Conservation (phyloP, 306 rosid species). For the Ormosia emarginata region DNA sequence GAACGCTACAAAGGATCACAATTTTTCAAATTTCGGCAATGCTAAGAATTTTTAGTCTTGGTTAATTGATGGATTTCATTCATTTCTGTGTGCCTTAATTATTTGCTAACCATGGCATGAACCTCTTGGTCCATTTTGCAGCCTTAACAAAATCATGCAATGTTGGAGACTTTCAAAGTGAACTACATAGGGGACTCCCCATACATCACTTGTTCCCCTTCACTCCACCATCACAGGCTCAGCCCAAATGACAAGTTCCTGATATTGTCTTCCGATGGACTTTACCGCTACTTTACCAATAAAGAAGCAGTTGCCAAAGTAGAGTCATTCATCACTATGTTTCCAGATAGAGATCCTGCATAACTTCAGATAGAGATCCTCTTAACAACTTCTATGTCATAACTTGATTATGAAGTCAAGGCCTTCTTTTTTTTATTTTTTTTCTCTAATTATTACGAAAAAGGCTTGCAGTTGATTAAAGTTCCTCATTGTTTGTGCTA, state of each 20-base stretch:
- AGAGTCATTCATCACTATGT: conserved; percentile 57
- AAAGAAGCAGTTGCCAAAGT: conserved; percentile 72
- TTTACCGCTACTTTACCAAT: conserved; percentile 75
- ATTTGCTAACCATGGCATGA: not conserved
- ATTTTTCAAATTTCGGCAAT: not conserved
- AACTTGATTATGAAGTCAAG: conserved; percentile 12
- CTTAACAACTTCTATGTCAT: not conserved
- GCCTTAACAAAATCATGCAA: conserved; percentile 78
- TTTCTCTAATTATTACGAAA: not conserved
- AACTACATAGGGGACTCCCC: conserved; percentile 67
- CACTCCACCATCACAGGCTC: conserved; percentile 63
- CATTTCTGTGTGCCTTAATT: too few relatives aligned
- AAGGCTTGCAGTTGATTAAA: not conserved
- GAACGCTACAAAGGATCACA: not conserved
- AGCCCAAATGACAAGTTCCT: conserved; percentile 60
- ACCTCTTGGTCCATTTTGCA: conserved; percentile 33
- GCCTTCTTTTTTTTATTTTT: conserved; percentile 1
- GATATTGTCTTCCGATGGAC: conserved; percentile 84
- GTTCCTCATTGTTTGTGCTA: not conserved
- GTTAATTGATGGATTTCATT: too few relatives aligned
- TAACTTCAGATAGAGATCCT: conserved; percentile 56
- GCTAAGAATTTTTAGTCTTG: not conserved
- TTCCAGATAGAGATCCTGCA: conserved; percentile 84
- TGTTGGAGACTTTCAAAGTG: conserved; percentile 72
- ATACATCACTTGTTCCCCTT: conserved; percentile 63